phyloP scores from a whole-genome alignment of 345 rosid genomes.

The Eucalyptus pauciflora region DNA sequence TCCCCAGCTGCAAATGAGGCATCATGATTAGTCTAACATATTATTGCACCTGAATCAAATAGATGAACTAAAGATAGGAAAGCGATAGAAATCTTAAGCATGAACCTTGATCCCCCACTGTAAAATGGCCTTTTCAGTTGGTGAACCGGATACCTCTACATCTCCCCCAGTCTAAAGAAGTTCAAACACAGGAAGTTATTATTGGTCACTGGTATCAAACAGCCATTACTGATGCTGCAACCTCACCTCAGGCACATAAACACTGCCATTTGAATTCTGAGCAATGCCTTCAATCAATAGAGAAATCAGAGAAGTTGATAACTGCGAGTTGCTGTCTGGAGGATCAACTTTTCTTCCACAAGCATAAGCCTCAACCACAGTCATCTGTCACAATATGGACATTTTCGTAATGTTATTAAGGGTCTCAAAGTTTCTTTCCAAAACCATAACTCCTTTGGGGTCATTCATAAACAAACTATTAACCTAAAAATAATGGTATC shows the following conservation, averaged over 20 bases:
- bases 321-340: constrained; percentile 37
- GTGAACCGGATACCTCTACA: constrained; percentile 84
- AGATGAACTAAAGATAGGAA: neutral
- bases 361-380: constrained; percentile 71
- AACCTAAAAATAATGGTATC: neutral
- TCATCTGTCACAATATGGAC: constrained; percentile 44
- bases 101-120: constrained; percentile 74
- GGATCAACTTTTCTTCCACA: constrained; percentile 45
- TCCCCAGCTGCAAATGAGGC: constrained; percentile 56
- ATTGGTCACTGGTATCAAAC: neutral
- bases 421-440: neutral
- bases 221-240: neutral
- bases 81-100: neutral
- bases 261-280: constrained; percentile 74
- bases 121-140: constrained; percentile 92
- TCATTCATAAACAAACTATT: constrained; percentile 26
- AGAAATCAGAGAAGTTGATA: constrained; percentile 28
- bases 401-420: neutral
- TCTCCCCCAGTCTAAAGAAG: constrained; percentile 52
- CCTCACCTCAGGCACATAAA: constrained; percentile 60
- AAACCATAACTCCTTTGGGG: neutral
- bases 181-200: neutral
- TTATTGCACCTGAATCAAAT: neutral
- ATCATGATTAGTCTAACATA: neutral
- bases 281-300: constrained; percentile 68